phyloP scores from a whole-genome alignment of 202 grass and related monocot genomes.

The Setaria italica region DNA sequence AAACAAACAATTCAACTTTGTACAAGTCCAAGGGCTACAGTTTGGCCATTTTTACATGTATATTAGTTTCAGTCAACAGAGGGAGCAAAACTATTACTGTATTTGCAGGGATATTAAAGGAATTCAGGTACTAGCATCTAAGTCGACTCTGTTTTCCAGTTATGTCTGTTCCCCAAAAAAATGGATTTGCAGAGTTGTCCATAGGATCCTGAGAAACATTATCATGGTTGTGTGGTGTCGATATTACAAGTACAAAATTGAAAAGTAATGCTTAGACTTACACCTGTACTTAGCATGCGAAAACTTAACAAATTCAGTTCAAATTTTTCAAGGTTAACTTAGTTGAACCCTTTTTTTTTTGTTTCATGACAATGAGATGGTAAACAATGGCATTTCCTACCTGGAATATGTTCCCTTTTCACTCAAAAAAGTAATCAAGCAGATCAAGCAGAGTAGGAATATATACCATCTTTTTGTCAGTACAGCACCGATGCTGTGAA shows the following conservation, averaged over 20 bases:
- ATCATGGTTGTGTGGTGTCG: background rate
- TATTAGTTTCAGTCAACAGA: background rate
- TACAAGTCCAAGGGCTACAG: background rate
- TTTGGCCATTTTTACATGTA: background rate
- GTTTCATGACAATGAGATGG: background rate
- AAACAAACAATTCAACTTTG: background rate
- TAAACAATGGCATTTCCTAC: background rate
- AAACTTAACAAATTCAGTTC: background rate
- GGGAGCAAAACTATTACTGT: background rate
- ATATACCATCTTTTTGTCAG: constrained; percentile 17
- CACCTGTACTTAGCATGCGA: background rate
- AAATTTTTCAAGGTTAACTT: background rate
- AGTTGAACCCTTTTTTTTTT: background rate
- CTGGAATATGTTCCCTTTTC: constrained; percentile 9
- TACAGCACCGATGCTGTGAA: background rate
- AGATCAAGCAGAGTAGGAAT: constrained; percentile 13
- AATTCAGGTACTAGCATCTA: background rate
- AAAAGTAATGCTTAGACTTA: background rate
- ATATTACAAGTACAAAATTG: background rate
- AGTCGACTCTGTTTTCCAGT: background rate
- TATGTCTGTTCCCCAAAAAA: background rate
- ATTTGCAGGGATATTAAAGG: background rate
- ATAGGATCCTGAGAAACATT: background rate
- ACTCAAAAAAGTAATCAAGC: background rate
- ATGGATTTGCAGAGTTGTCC: background rate